Evolutionary conservation across 2,329 filamentous ascomycete species (phyloP).

Genomic region (Acrodontium crateriforme): DNA sequence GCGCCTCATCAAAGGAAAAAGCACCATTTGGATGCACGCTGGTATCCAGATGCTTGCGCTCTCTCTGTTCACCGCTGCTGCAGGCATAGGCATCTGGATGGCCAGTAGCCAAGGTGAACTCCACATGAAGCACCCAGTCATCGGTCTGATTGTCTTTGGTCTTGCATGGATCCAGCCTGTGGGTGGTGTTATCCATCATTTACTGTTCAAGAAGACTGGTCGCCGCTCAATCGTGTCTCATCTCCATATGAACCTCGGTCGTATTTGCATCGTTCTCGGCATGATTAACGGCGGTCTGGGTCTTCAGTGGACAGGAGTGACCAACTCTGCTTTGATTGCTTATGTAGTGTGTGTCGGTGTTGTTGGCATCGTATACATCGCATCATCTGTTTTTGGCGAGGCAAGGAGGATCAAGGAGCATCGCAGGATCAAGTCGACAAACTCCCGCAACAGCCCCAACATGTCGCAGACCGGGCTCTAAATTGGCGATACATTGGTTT

Average conservation of each 20-base stretch:
- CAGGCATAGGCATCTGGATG: slow-evolving; percentile 39
- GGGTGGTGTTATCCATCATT: slow-evolving; percentile 40
- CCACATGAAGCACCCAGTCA: slow-evolving; percentile 43
- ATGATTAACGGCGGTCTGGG: slow-evolving; percentile 45
- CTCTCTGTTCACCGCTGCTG: slow-evolving; percentile 34
- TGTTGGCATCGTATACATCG: slow-evolving; percentile 30
- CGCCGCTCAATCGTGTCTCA: slow-evolving; percentile 34
- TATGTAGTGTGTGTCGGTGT: slow-evolving; percentile 38
- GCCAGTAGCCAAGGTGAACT: too few relatives aligned
- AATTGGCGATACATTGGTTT: too few relatives aligned
- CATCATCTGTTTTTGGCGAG: slow-evolving; percentile 18
- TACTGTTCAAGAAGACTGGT: slow-evolving; percentile 35
- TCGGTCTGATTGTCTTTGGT: slow-evolving; percentile 38
- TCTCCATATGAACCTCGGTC: slow-evolving; percentile 42
- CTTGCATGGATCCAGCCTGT: slow-evolving; percentile 42
- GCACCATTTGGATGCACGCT: slow-evolving; percentile 31
- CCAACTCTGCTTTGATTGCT: slow-evolving; percentile 22
- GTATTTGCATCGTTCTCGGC: slow-evolving; percentile 36
- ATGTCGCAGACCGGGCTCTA: too few relatives aligned
- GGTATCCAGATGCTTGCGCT: slow-evolving; percentile 36
- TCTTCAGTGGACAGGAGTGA: slow-evolving; percentile 32
- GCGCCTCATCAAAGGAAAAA: slow-evolving; percentile 28
- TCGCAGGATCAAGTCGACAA: not conserved
- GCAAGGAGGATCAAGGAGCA: slow-evolving; percentile 7
- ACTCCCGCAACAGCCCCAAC: too few relatives aligned